phyloP scores from a whole-genome alignment of 768 basidiomycete species.

The Podaxis sp. region DNA sequence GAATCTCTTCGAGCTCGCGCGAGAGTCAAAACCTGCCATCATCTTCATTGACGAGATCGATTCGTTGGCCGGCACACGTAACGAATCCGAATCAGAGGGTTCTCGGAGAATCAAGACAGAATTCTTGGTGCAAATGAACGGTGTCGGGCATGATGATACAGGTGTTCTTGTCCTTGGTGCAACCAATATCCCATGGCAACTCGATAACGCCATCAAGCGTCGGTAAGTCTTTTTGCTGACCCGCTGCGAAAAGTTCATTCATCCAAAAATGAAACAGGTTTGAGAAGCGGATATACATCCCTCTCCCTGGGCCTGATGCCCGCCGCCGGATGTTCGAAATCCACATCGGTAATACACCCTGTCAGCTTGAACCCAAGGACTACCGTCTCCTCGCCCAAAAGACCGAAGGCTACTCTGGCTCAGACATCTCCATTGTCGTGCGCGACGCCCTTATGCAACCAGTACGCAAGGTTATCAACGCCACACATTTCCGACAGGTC shows the following conservation, averaged over 20 bases:
- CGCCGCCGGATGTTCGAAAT: constrained; percentile 95
- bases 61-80: constrained; percentile 90
- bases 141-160: constrained; percentile 95
- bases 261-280: constrained; percentile 46
- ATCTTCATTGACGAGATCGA: constrained; percentile 99
- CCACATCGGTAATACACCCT: constrained; percentile 91
- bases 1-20: constrained; percentile 93
- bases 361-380: constrained; percentile 73
- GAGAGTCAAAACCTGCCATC: constrained; percentile 94
- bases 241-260: neutral
- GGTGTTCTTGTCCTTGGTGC: constrained; percentile 96
- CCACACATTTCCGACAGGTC: constrained; percentile 84
- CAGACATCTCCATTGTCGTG: constrained; percentile 91
- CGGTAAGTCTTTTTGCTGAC: constrained; percentile 41
- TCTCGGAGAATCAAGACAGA: constrained; percentile 98
- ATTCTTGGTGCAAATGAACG: constrained; percentile 97
- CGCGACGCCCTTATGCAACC: constrained; percentile 99
- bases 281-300: constrained; percentile 98
- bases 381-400: constrained; percentile 76
- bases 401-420: constrained; percentile 94
- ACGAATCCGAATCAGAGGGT: constrained; percentile 96
- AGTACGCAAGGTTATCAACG: constrained; percentile 90
- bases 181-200: constrained; percentile 98
- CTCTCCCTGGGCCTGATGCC: constrained; percentile 90
- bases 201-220: constrained; percentile 96